Base-by-base conservation (phyloP, 2,329 filamentous ascomycete species). In the Clonostachys chloroleuca region DNA sequence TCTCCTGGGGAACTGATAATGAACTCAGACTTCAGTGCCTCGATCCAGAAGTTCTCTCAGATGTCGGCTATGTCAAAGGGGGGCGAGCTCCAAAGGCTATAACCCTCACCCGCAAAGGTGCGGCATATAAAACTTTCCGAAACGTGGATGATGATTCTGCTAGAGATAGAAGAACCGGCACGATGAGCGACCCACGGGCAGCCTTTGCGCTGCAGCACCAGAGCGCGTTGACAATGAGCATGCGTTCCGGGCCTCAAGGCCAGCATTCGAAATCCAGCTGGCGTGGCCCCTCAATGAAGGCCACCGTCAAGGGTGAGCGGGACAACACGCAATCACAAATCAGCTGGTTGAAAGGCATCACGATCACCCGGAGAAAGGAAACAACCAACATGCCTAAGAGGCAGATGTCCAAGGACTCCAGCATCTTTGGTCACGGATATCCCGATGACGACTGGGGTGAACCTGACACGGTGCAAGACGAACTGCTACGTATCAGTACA, bases 1-100 rank as follows among this genome's bases (percentile, higher is more conserved):
- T 96, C 1, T 92, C 92, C 0, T 96, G 92, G 92, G 91, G 91
- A 24, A 85, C 88, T 43, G 92, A 96, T 62, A 87, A 87, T 54
- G 81, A 91, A 58, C 73, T 96, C 33, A 84, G 87, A 43, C 74
- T 96, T 30, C 88, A 95, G 60, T 84, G 83, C 43, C 78, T 91
- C 17, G 79, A 89, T 39, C 69, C 81, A 1, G 71, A 82, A 24
- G 72, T 84, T 33, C 71, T 94, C 1, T 73, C 80, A 49, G 74
- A 79, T 3, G 85, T 95, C 14, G 89, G 89, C 4, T 87, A 89
- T 60, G 73, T 81, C 42, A 89, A 85, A 60, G 89, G 88, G 5
- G 77, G 74, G 45, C 75, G 77, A 5, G 80, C 85, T 17, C 77
- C 77, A 7, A 81, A 81, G 37, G 83, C 79, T 33, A 69, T 92